Evolutionary conservation across 2,329 filamentous ascomycete species (phyloP).

Genomic region (Sarocladiaceae sp.): DNA sequence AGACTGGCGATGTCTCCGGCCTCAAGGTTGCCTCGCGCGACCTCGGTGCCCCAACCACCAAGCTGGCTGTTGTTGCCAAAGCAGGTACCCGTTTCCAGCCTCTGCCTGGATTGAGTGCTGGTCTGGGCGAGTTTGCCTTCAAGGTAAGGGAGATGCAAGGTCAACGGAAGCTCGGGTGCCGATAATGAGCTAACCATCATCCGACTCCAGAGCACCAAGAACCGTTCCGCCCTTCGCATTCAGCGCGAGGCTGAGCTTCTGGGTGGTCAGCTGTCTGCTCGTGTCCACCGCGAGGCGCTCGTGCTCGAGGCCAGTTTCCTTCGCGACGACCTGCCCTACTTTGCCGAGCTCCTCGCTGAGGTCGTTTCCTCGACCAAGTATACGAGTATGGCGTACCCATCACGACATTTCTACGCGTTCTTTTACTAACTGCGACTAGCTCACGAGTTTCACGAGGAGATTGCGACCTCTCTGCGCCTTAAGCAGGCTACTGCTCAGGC

Average conservation of each 20-base stretch:
- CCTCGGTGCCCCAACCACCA: constrained; percentile 79
- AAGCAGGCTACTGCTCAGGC: constrained; percentile 68
- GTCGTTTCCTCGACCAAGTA: constrained; percentile 85
- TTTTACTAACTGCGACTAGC: constrained; percentile 42
- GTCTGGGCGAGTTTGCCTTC: constrained; percentile 93
- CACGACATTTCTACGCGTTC: neutral
- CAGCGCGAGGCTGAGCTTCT: constrained; percentile 92
- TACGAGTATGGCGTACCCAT: constrained; percentile 47
- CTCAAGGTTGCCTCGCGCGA: constrained; percentile 92
- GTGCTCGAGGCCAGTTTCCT: constrained; percentile 93
- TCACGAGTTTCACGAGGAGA: constrained; percentile 85
- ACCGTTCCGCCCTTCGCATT: constrained; percentile 86
- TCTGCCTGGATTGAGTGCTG: constrained; percentile 81
- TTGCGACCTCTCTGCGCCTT: constrained; percentile 68
- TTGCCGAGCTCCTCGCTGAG: constrained; percentile 90
- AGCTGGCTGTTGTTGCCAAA: constrained; percentile 86
- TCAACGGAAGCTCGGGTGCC: neutral
- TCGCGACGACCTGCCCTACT: constrained; percentile 93
- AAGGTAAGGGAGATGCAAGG: constrained; percentile 60
- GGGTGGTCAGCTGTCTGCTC: constrained; percentile 79
- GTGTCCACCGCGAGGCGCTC: constrained; percentile 89
- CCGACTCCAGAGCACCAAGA: constrained; percentile 65
- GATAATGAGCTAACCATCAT: constrained; percentile 40
- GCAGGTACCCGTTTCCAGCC: constrained; percentile 91
- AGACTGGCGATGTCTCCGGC: constrained; percentile 77